Base-by-base conservation (phyloP, 2,329 filamentous ascomycete species). In the Ascochyta koolunga region DNA sequence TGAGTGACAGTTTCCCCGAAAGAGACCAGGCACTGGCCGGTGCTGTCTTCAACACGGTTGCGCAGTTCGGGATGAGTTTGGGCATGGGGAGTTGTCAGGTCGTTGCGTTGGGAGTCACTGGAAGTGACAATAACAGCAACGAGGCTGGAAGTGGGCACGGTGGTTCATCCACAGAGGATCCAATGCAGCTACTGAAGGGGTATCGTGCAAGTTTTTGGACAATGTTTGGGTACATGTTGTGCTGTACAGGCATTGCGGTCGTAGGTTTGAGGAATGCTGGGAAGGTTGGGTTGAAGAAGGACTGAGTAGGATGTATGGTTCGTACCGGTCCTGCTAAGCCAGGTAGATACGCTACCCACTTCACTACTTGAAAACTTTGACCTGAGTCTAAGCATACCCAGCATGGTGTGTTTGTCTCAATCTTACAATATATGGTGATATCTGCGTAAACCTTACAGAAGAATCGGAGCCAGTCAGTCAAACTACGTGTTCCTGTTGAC, bases 31-130 rank as follows among this genome's bases (percentile, higher is more conserved):
- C 82, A 0, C 72, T 88, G 0, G 84, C 83, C 0, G 86, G 85
- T 0, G 84, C 82, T 0, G 84, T 88, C 0, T 87, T 87, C 67
- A 86, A 85, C 56, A 85, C 83, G 0, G 75, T 82, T 0, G 72
- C 78, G 0, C 83, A 87, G 57, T 80, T 87, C 49, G 84, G 84
- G 0, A 70, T 83, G 39, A 80, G 58, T 18, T 32, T 71, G 19
- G 65, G 63, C 13, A 59, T 69, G 47, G 63, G 64, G 0, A 53
- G 55, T 18, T 66, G 63, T 43, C 68, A 69, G 47, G 65, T 70
- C n/a, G 61, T 69, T 21, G 59, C 67, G n/a, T 32, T 68, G 24
- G 59, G 64, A 0, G 58, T 68, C 0, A 56, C 59, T 46, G 55
- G 50, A 2, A 44, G 18, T 16, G 24, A 45, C 52, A 60, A 40